phyloP scores from a whole-genome alignment of 2,329 filamentous ascomycete genomes.

The Diaporthe sp. region DNA sequence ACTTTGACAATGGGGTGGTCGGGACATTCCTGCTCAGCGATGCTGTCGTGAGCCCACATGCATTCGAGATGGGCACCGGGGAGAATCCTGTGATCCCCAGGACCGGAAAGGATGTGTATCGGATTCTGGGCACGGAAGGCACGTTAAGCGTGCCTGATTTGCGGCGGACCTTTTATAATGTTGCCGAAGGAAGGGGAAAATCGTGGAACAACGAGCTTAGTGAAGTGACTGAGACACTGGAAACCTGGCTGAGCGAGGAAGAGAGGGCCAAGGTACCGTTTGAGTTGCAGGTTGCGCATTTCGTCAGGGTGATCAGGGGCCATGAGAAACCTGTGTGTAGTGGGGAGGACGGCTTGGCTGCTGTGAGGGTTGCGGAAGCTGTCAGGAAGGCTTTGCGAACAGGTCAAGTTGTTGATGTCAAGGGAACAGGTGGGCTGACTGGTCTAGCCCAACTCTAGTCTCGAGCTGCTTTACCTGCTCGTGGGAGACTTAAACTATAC shows the following conservation, averaged over 20 bases:
- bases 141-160: conserved; percentile 37
- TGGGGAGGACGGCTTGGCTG: conserved; percentile 29
- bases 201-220: conserved; percentile 22
- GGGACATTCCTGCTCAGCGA: conserved; percentile 68
- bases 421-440: background rate
- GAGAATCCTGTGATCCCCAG: conserved; percentile 65
- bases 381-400: conserved; percentile 28
- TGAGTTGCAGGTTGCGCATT: conserved; percentile 29
- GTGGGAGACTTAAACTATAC: too few species aligned
- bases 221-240: conserved; percentile 13
- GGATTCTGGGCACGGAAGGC: conserved; percentile 48
- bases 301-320: conserved; percentile 15
- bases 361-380: conserved; percentile 29
- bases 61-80: conserved; percentile 67
- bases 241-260: conserved; percentile 20
- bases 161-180: conserved; percentile 26
- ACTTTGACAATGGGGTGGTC: conserved; percentile 64
- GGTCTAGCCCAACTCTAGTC: too few species aligned
- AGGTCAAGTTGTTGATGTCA: conserved; percentile 12
- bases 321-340: conserved; percentile 19
- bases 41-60: conserved; percentile 60
- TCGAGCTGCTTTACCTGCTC: too few species aligned
- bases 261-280: conserved; percentile 28
- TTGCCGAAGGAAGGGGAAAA: background rate
- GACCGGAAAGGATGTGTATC: conserved; percentile 57